Base-by-base conservation (phyloP, 305 asterid species). In the Andrographis paniculata region DNA sequence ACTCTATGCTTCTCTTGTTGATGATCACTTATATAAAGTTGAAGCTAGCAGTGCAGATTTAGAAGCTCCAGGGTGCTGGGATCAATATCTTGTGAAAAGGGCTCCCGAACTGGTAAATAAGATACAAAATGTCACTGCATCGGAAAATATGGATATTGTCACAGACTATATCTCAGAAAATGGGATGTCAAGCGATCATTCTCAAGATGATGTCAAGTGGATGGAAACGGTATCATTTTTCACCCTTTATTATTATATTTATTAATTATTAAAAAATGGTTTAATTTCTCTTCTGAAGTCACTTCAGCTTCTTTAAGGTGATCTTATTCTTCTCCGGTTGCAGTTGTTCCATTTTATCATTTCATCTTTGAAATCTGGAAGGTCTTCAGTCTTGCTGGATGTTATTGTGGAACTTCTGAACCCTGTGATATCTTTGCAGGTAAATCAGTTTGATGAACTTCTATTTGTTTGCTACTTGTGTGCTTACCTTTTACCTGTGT, bases 151-250 rank as follows among this genome's bases (percentile, higher is more conserved):
- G 63, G 86, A 80, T 48, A 52, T 66, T 52, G 42, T 75, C 54
- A 45, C 67, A 11, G 72, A 72, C 33, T 58, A 62, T 55, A 53
- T 55, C 48, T 45, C 60, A 20, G 88, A 81, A 36, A 67, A 61
- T 62, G 84, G 83, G 56, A 48, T 51, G 57, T 73, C 82, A 53
- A 67, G 57, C 49, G 87, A 72, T 42, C 69, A 75, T 63, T 73
- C 84, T 64, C 74, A 78, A 53, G 94, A 87, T 51, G 91, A 79
- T 58, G 68, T 84, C 69, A 84, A 84, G 75, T 92, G 99, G 99
- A 87, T 92, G 96, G 99, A 92, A 74, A 84, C 99, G 94, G 97
- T 92, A 92, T 43, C n/a, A n/a, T n/a, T n/a, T n/a, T n/a, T n/a
- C n/a, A n/a, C n/a, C n/a, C n/a, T n/a, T n/a, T n/a, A n/a, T n/a